These are phyloP conservation scores for Peronospora destructor DNA, from an alignment of 352 stramenopile genomes.

Conservation along the genomic window DNA sequence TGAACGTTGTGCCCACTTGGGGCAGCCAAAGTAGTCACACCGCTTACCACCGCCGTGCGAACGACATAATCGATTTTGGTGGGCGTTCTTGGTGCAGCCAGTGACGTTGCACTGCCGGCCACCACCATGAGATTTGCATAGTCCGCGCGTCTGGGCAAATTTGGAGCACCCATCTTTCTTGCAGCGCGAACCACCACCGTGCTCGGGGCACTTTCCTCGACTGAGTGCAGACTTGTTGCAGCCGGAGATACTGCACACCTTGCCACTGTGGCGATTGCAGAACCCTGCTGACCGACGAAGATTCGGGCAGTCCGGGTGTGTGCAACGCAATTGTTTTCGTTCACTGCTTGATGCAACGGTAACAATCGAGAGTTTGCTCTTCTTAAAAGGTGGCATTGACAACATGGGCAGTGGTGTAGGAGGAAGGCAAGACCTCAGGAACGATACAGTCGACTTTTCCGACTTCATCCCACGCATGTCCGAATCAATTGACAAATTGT, in stretches of 20 bases:
- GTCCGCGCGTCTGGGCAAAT: constrained; percentile 71
- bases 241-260: constrained; percentile 57
- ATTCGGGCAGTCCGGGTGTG: constrained; percentile 69
- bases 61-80: constrained; percentile 77
- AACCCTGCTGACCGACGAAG: constrained; percentile 68
- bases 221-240: constrained; percentile 76
- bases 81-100: constrained; percentile 77
- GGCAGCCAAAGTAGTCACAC: constrained; percentile 69
- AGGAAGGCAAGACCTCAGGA: constrained; percentile 50
- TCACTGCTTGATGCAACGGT: constrained; percentile 23
- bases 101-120: constrained; percentile 67
- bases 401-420: constrained; percentile 59
- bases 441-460: constrained; percentile 27
- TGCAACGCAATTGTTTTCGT: constrained; percentile 67
- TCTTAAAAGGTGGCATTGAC: constrained; percentile 70
- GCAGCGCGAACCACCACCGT: constrained; percentile 79
- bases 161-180: constrained; percentile 80
- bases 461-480: constrained; percentile 24
- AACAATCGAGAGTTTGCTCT: constrained; percentile 38
- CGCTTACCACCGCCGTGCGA: constrained; percentile 79
- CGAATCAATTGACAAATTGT: constrained; percentile 27
- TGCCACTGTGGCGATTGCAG: constrained; percentile 78
- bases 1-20: constrained; percentile 80
- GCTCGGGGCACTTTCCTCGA: constrained; percentile 76
- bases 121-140: constrained; percentile 82